Evolutionary conservation across 352 stramenopile genomes (phyloP).

Genomic region (Globisporangium lucens): DNA sequence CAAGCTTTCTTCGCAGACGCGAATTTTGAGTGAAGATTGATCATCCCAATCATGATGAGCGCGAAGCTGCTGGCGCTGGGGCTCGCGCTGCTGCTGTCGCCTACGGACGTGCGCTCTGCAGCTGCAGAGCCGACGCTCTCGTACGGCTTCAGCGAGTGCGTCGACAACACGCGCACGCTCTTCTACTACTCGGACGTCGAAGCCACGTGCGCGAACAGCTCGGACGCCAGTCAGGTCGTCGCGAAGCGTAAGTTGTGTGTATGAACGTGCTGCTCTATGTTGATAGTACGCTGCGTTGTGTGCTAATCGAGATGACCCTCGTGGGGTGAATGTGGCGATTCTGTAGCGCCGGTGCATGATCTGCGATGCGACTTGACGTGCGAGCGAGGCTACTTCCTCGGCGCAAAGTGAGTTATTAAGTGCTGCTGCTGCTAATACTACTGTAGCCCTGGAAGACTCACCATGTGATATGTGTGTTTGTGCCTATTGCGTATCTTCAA

Average conservation of each 20-base stretch:
- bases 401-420: slow-evolving; percentile 57
- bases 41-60: background rate
- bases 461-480: background rate
- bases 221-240: slow-evolving; percentile 29
- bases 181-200: slow-evolving; percentile 66
- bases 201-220: slow-evolving; percentile 43
- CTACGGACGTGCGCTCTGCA: background rate
- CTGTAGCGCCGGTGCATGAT: slow-evolving; percentile 55
- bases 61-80: background rate
- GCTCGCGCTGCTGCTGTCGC: background rate
- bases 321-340: background rate
- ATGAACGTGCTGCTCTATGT: slow-evolving; percentile 5
- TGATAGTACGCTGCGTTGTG: background rate
- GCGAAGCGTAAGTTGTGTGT: slow-evolving; percentile 39
- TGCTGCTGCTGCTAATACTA: background rate
- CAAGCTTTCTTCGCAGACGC: background rate
- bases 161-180: slow-evolving; percentile 69
- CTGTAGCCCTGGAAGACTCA: background rate
- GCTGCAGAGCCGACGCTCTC: slow-evolving; percentile 21
- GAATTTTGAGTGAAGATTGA: background rate
- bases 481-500: background rate
- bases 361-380: slow-evolving; percentile 74
- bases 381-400: slow-evolving; percentile 66
- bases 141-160: slow-evolving; percentile 81
- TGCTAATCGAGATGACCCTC: background rate